Evolutionary conservation across 2,329 filamentous ascomycete species (phyloP).

Genomic region (Bipolaris zeicola): DNA sequence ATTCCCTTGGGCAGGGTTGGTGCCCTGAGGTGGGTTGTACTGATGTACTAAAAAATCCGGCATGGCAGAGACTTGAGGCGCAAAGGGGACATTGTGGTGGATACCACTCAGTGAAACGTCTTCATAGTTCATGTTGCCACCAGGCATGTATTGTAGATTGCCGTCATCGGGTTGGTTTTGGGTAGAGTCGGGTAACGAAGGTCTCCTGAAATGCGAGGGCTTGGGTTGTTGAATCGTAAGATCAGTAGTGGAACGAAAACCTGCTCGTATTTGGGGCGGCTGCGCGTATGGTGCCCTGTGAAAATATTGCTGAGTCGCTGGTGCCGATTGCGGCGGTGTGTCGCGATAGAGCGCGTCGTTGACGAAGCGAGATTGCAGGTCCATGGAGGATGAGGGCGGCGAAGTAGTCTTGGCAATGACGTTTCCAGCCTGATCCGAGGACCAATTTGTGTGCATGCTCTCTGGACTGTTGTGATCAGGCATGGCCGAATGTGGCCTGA

Average conservation of each 20-base stretch:
- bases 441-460: constrained; percentile 44
- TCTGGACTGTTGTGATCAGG: constrained; percentile 50
- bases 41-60: constrained; percentile 54
- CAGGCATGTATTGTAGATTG: constrained; percentile 32
- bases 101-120: constrained; percentile 38
- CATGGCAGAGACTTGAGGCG: constrained; percentile 38
- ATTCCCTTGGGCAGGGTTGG: constrained; percentile 36
- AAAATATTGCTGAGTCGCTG: constrained; percentile 56
- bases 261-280: constrained; percentile 39
- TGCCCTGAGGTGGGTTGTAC: constrained; percentile 53
- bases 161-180: constrained; percentile 31
- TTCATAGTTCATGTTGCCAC: constrained; percentile 38
- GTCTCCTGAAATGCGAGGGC: constrained; percentile 44
- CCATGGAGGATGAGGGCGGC: constrained; percentile 54
- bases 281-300: constrained; percentile 46
- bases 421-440: constrained; percentile 44
- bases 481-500: constrained; percentile 37
- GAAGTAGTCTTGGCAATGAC: constrained; percentile 47
- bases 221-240: constrained; percentile 44
- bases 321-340: constrained; percentile 58
- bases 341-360: constrained; percentile 50
- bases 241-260: constrained; percentile 44
- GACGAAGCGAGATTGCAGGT: constrained; percentile 37
- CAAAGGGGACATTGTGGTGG: constrained; percentile 42
- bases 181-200: constrained; percentile 43